These are phyloP conservation scores for Mortierella sp. DNA, from an alignment of 371 early-diverging fungal species.

Conservation along the genomic window DNA sequence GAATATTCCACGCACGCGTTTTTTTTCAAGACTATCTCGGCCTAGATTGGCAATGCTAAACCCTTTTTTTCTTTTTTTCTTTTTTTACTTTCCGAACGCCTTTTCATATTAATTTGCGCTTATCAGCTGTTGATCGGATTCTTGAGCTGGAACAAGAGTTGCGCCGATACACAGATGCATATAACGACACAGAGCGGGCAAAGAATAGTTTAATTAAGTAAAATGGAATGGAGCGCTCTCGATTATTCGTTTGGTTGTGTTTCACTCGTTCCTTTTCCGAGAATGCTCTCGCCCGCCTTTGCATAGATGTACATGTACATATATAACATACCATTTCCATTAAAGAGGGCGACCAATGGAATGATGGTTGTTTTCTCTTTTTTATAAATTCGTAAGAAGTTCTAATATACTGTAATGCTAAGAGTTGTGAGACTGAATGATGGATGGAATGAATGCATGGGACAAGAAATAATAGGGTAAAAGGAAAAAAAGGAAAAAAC, in stretches of 20 bases:
- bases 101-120: background rate
- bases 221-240: background rate
- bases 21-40: no score
- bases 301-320: no score
- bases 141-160: slow-evolving; percentile 27
- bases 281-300: no score
- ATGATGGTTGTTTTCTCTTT: no score
- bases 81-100: background rate
- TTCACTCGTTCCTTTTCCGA: no score
- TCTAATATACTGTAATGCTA: no score
- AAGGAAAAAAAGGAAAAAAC: background rate
- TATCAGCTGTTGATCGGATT: slow-evolving; percentile 33
- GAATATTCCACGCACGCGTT: no score
- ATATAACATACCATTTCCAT: no score
- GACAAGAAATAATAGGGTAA: background rate
- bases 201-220: background rate
- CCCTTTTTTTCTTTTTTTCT: background rate
- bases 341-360: no score
- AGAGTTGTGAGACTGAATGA: background rate
- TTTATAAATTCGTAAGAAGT: no score
- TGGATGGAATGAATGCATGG: background rate
- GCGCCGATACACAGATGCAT: background rate
- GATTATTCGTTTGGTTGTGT: background rate
- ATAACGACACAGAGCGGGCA: background rate
- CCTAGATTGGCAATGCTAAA: no score